Conservation (phyloP, 2,329 filamentous ascomycete genomes). For the Epichloe typhina region DNA sequence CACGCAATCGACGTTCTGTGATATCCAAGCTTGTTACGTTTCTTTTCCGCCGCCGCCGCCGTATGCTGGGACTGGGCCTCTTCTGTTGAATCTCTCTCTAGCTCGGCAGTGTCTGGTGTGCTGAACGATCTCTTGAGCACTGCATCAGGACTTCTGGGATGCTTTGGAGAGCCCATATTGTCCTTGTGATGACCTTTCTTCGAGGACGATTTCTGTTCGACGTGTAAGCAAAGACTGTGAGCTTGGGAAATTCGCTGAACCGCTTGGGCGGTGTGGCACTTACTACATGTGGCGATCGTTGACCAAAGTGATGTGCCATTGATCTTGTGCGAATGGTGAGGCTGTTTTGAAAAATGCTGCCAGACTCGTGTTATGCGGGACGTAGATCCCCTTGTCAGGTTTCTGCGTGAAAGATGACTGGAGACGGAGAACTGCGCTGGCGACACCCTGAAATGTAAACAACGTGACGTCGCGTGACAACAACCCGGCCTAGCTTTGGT, state of each 20-base stretch:
- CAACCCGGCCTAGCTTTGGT: not conserved
- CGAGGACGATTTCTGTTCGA: not conserved
- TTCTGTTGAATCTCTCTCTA: slow-evolving; percentile 21
- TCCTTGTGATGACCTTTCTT: not conserved
- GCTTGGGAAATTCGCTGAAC: not conserved
- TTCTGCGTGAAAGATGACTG: too few species aligned
- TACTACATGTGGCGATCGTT: slow-evolving; percentile 4
- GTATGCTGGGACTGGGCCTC: slow-evolving; percentile 15
- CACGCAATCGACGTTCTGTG: slow-evolving; percentile 92
- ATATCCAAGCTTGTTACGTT: slow-evolving; percentile 85
- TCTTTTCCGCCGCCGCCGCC: slow-evolving; percentile 33
- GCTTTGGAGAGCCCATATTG: slow-evolving; percentile 3
- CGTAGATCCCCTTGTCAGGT: too few species aligned
- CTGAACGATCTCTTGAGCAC: slow-evolving; percentile 37
- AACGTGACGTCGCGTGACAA: not conserved
- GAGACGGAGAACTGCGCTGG: too few species aligned
- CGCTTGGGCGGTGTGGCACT: not conserved
- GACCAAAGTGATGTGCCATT: slow-evolving; percentile 4
- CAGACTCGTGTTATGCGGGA: not conserved
- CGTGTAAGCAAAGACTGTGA: not conserved
- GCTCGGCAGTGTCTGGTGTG: slow-evolving; percentile 32
- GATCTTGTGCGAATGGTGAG: not conserved
- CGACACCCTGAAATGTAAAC: not conserved
- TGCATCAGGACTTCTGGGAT: slow-evolving; percentile 20
- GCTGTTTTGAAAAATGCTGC: not conserved